A percentile compares a stretch with the other conserved stretches of the same genome.
Conservation (phyloP, 164 flowering plant genomes). For the Macadamia tetraphylla region DNA sequence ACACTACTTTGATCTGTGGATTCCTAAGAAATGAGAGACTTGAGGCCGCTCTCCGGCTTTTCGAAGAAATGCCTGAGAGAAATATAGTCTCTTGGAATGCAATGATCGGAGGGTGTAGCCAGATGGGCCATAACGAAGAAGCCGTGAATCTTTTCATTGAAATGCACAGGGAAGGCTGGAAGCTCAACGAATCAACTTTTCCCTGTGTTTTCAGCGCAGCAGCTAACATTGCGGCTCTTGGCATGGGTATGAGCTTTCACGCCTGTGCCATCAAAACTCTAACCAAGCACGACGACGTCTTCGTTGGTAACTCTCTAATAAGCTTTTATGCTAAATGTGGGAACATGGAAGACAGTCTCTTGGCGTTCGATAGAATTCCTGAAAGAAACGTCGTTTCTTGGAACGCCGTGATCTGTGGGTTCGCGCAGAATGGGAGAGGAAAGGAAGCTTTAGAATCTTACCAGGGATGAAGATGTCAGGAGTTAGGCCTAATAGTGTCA, state of each 20-base stretch:
- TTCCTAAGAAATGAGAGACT: slow-evolving; percentile 44
- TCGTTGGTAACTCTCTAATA: slow-evolving; percentile 60
- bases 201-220: slow-evolving; percentile 66
- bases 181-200: slow-evolving; percentile 48
- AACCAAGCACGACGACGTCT: slow-evolving; percentile 37
- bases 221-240: slow-evolving; percentile 64
- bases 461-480: slow-evolving; percentile 31
- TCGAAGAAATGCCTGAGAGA: slow-evolving; percentile 58
- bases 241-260: slow-evolving; percentile 69
- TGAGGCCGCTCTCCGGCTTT: slow-evolving; percentile 49
- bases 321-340: slow-evolving; percentile 90
- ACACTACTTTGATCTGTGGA: slow-evolving; percentile 59
- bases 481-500: slow-evolving; percentile 46
- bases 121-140: slow-evolving; percentile 65
- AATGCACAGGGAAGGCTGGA: slow-evolving; percentile 58
- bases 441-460: slow-evolving; percentile 47
- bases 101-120: slow-evolving; percentile 75
- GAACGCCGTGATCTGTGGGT: slow-evolving; percentile 80
- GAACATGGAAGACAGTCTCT: slow-evolving; percentile 63
- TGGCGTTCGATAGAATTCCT: slow-evolving; percentile 38
- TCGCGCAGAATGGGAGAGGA: slow-evolving; percentile 74
- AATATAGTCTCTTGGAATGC: slow-evolving; percentile 87
- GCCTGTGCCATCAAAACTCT: slow-evolving; percentile 62
- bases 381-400: slow-evolving; percentile 64
- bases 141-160: slow-evolving; percentile 66